phyloP scores from a whole-genome alignment of 495 filamentous ascomycete species.

The Podospora anserina region DNA sequence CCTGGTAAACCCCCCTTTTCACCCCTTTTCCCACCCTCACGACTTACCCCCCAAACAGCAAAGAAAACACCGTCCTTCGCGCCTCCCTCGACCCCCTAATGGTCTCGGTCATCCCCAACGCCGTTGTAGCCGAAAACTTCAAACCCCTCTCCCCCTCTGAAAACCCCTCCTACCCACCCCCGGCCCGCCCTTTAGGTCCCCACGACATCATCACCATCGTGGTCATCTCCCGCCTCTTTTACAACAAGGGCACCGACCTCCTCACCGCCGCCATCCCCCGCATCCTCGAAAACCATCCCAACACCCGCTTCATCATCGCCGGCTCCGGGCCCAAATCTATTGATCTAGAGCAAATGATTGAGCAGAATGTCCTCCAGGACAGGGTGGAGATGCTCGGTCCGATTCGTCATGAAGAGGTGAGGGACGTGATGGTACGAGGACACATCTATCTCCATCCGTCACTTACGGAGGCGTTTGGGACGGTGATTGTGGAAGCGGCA shows the following conservation, averaged over 20 bases:
- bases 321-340: slow-evolving; percentile 95
- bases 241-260: slow-evolving; percentile 97
- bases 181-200: slow-evolving; percentile 61
- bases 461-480: slow-evolving; percentile 94
- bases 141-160: slow-evolving; percentile 54
- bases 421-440: slow-evolving; percentile 96
- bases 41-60: slow-evolving; percentile 50
- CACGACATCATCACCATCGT: slow-evolving; percentile 91
- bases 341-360: slow-evolving; percentile 95
- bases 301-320: slow-evolving; percentile 95
- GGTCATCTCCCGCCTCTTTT: slow-evolving; percentile 94
- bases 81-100: slow-evolving; percentile 92
- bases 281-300: slow-evolving; percentile 80
- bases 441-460: slow-evolving; percentile 96
- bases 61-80: slow-evolving; percentile 95
- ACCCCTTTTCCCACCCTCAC: background rate
- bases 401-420: slow-evolving; percentile 90
- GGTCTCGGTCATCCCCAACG: slow-evolving; percentile 97
- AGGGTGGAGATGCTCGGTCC: slow-evolving; percentile 88
- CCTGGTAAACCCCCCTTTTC: slow-evolving; percentile 60
- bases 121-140: slow-evolving; percentile 95
- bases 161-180: slow-evolving; percentile 21
- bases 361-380: slow-evolving; percentile 92
- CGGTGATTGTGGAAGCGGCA: slow-evolving; percentile 94
- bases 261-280: slow-evolving; percentile 91